phyloP scores from a whole-genome alignment of 2,329 filamentous ascomycete species.

The Graphiopsis chlorocephala region DNA sequence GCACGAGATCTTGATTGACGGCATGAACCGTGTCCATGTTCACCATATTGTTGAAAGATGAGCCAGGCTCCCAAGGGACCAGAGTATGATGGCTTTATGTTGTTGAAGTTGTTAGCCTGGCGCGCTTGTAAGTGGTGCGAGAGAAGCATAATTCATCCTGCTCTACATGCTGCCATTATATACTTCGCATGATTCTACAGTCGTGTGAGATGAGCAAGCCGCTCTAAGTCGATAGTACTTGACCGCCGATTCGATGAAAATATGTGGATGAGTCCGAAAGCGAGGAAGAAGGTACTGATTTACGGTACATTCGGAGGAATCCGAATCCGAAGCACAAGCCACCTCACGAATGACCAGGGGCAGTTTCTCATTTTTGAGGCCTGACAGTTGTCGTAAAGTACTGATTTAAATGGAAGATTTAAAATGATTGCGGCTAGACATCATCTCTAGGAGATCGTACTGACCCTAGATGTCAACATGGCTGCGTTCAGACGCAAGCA shows the following conservation, averaged over 20 bases:
- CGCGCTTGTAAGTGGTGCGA: neutral
- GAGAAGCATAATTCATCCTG: neutral
- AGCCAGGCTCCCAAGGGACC: neutral
- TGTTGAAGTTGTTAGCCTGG: neutral
- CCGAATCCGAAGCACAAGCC: neutral
- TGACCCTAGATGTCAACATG: neutral
- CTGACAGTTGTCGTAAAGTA: too few relatives aligned
- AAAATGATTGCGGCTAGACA: too few relatives aligned
- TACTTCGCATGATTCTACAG: neutral
- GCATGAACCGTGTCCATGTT: neutral
- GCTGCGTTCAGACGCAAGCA: neutral
- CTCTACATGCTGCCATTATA: neutral
- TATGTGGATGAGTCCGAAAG: neutral
- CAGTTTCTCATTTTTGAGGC: too few relatives aligned
- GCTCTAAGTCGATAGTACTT: neutral
- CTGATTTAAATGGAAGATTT: too few relatives aligned
- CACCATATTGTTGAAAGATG: neutral
- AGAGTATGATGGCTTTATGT: neutral
- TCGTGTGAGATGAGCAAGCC: neutral
- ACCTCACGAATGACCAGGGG: neutral
- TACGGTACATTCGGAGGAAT: neutral
- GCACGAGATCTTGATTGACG: neutral
- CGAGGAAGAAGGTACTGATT: neutral
- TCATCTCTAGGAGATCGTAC: too few relatives aligned
- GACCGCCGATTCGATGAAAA: neutral